Conservation (phyloP, 2,329 filamentous ascomycete genomes). For the Aspergillus sp. region DNA sequence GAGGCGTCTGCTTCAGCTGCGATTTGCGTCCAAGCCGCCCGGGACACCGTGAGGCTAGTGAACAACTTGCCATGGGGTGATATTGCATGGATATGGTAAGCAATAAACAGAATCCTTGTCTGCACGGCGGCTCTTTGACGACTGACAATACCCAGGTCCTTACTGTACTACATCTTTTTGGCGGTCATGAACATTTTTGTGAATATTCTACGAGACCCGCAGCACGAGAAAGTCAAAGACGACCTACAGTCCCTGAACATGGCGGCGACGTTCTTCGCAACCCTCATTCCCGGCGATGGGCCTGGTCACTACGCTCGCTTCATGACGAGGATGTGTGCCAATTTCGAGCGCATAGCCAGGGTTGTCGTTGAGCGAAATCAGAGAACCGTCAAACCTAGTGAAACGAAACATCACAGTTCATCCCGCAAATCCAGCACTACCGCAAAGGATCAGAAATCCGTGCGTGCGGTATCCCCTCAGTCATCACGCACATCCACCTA, state of each 20-base stretch:
- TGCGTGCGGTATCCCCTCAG: conserved; percentile 7
- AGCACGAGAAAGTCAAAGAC: conserved; percentile 76
- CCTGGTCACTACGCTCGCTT: conserved; percentile 82
- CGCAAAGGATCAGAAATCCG: background rate
- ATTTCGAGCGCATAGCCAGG: conserved; percentile 88
- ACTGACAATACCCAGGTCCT: conserved; percentile 57
- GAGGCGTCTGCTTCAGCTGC: conserved; percentile 84
- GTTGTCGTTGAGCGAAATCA: conserved; percentile 85
- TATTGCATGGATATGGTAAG: conserved; percentile 88
- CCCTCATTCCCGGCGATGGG: conserved; percentile 73
- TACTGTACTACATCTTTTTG: conserved; percentile 91
- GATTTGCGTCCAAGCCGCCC: conserved; percentile 82
- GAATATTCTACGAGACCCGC: conserved; percentile 87
- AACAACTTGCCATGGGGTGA: conserved; percentile 95
- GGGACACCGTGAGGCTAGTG: conserved; percentile 85
- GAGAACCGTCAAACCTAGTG: conserved; percentile 57
- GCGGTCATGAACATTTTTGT: conserved; percentile 89
- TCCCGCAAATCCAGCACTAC: conserved; percentile 14
- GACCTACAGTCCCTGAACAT: conserved; percentile 85
- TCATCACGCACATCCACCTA: conserved; percentile 17
- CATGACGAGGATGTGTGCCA: conserved; percentile 85
- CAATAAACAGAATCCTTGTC: conserved; percentile 14
- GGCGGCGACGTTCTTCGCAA: conserved; percentile 84
- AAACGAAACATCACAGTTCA: conserved; percentile 25
- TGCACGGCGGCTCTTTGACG: background rate